These are phyloP conservation scores for Boeremia exigua DNA, from an alignment of 2,329 filamentous ascomycete genomes.

Conservation along the genomic window DNA sequence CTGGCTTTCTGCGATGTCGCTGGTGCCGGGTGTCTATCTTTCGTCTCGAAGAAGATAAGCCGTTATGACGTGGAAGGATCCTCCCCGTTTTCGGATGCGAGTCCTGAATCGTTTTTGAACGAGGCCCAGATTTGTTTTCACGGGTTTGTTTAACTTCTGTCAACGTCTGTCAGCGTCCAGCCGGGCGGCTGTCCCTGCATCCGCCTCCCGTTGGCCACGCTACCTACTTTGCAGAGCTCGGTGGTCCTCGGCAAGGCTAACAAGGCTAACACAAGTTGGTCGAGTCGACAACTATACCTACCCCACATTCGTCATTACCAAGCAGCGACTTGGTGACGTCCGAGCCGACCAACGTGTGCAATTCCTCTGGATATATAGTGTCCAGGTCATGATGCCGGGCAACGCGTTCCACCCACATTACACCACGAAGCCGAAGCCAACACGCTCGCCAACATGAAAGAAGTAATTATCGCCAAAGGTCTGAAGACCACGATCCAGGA, in stretches of 20 bases:
- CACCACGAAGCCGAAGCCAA: background rate
- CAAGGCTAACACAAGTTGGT: slow-evolving; percentile 2
- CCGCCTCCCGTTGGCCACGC: background rate
- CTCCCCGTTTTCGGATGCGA: too few relatives aligned
- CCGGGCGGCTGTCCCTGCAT: background rate
- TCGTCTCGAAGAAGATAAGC: too few relatives aligned
- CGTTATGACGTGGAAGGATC: too few relatives aligned
- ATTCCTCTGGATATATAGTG: slow-evolving; percentile 3
- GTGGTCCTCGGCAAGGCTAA: slow-evolving; percentile 10
- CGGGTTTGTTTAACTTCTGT: background rate
- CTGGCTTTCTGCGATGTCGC: too few relatives aligned
- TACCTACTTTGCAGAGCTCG: background rate
- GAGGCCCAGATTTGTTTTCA: background rate
- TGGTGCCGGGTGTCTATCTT: too few relatives aligned
- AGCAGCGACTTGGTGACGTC: slow-evolving; percentile 14
- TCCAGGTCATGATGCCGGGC: too few relatives aligned
- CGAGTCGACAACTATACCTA: slow-evolving; percentile 13
- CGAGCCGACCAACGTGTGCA: slow-evolving; percentile 5
- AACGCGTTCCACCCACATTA: too few relatives aligned
- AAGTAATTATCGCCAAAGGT: slow-evolving; percentile 46
- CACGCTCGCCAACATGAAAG: slow-evolving; percentile 45
- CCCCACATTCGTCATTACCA: slow-evolving; percentile 18
- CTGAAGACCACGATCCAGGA: slow-evolving; percentile 48
- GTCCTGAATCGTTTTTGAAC: too few relatives aligned
- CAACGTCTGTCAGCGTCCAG: background rate